Evolutionary conservation across 2,329 filamentous ascomycete genomes (phyloP).

Genomic region (Pseudogymnoascus sp.): DNA sequence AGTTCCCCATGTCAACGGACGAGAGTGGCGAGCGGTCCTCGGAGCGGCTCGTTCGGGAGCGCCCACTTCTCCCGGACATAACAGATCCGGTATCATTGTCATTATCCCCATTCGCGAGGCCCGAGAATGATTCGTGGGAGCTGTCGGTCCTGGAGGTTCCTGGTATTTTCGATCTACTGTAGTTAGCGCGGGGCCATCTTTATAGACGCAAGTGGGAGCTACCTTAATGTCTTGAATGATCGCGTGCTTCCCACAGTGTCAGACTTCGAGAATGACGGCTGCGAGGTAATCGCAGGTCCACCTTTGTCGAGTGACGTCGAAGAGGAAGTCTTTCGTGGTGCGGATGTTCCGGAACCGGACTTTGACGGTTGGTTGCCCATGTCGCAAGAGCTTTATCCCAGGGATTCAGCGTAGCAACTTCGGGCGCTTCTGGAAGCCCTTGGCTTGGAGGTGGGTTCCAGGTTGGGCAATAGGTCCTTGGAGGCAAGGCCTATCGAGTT

Average conservation of each 20-base stretch:
- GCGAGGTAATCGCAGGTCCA: constrained; percentile 56
- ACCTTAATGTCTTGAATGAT: constrained; percentile 68
- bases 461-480: constrained; percentile 10
- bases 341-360: constrained; percentile 23
- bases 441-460: constrained; percentile 5
- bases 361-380: constrained; percentile 73
- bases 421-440: not conserved
- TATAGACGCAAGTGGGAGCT: not conserved
- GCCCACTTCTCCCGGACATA: constrained; percentile 59
- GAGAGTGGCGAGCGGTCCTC: constrained; percentile 34
- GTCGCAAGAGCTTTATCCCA: constrained; percentile 19
- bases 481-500: constrained; percentile 3
- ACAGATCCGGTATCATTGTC: constrained; percentile 62
- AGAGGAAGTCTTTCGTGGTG: constrained; percentile 25
- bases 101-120: constrained; percentile 52
- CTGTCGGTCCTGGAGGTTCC: constrained; percentile 65
- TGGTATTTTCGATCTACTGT: constrained; percentile 70
- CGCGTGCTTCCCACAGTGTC: constrained; percentile 90
- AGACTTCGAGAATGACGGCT: constrained; percentile 84
- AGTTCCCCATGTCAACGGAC: constrained; percentile 35
- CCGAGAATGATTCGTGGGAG: constrained; percentile 65
- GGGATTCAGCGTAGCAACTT: constrained; percentile 5
- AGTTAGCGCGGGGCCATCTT: not conserved
- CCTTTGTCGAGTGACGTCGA: constrained; percentile 25
- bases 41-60: constrained; percentile 40